Conservation (phyloP, 2,329 filamentous ascomycete genomes). For the Paraphoma sp. region DNA sequence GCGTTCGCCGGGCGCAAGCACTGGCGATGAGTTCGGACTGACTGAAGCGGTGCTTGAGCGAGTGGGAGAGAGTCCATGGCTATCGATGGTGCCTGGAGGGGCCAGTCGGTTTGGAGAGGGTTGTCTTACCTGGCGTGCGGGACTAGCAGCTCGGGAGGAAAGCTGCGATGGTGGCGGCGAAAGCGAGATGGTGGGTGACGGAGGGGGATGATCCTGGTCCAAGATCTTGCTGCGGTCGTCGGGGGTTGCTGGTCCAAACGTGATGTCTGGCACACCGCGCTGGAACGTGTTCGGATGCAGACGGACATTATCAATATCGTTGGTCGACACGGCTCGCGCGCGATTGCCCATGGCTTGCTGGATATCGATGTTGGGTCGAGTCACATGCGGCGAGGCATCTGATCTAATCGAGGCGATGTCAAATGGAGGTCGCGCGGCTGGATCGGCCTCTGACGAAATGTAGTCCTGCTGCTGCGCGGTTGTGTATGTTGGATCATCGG, state of each 20-base stretch:
- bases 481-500: constrained; percentile 64
- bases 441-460: constrained; percentile 57
- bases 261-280: constrained; percentile 40
- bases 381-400: constrained; percentile 25
- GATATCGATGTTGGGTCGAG: constrained; percentile 39
- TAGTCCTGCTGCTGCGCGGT: constrained; percentile 56
- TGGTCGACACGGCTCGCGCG: constrained; percentile 65
- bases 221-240: constrained; percentile 26
- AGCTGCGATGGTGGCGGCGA: constrained; percentile 47
- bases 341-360: constrained; percentile 36
- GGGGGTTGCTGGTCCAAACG: constrained; percentile 43
- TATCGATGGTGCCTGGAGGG: constrained; percentile 49
- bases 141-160: constrained; percentile 35
- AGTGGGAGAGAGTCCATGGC: constrained; percentile 15
- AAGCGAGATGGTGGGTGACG: constrained; percentile 48
- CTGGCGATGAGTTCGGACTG: constrained; percentile 37
- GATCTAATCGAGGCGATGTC: constrained; percentile 29
- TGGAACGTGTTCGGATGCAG: constrained; percentile 50
- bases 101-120: constrained; percentile 40
- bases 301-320: constrained; percentile 59
- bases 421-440: constrained; percentile 48
- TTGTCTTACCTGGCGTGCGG: constrained; percentile 26
- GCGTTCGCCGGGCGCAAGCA: constrained; percentile 24
- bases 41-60: constrained; percentile 26
- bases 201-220: constrained; percentile 27